A percentile compares a stretch with the other conserved stretches of the same genome.
phyloP scores from a whole-genome alignment of 495 filamentous ascomycete species.

The Mytilinidion resinicola region DNA sequence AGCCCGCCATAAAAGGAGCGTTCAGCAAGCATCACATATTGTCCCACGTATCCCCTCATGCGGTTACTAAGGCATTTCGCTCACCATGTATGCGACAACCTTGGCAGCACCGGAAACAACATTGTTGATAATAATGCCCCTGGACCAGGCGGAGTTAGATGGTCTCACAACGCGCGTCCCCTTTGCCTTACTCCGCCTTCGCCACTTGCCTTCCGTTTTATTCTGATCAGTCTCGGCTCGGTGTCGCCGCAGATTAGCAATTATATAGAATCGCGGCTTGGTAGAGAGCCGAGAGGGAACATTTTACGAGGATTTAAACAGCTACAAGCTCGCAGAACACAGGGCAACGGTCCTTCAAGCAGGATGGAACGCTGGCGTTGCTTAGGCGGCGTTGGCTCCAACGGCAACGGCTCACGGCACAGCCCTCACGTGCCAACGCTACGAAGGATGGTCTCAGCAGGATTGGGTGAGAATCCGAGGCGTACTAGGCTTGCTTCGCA shows the following conservation, averaged over 20 bases:
- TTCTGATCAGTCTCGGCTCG: neutral
- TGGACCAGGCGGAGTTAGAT: neutral
- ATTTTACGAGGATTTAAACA: neutral
- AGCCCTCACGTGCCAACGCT: conserved; percentile 2
- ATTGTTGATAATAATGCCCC: neutral
- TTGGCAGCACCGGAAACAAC: neutral
- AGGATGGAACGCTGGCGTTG: neutral
- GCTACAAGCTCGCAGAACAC: neutral
- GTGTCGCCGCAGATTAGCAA: neutral
- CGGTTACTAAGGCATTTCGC: neutral
- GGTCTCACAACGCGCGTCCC: too few species aligned
- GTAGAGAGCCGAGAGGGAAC: neutral
- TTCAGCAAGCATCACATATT: neutral
- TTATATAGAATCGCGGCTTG: too few species aligned
- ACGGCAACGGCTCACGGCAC: neutral
- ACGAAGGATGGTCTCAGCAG: neutral
- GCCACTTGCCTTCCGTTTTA: neutral
- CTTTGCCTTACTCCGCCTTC: too few species aligned
- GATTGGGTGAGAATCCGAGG: neutral
- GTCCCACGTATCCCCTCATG: neutral
- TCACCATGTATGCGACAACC: neutral
- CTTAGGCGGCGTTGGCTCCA: neutral
- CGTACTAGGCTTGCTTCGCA: neutral
- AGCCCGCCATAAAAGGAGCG: neutral
- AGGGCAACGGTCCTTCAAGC: neutral